phyloP scores from a whole-genome alignment of 1,284 basidiomycete genomes.

The Cryptococcus hybrid region DNA sequence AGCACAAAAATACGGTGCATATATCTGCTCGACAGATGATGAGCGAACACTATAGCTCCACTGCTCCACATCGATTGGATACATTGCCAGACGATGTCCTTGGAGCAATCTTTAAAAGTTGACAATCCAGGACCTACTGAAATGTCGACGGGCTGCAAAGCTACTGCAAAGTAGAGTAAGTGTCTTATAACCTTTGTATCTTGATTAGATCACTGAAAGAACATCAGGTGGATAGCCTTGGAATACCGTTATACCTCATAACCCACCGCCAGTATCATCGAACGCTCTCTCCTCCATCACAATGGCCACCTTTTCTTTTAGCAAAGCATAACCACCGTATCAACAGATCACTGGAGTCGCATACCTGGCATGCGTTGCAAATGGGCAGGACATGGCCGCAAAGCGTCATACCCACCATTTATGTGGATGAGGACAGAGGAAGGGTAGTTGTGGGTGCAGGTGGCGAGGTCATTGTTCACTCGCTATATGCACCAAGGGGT shows the following conservation, averaged over 20 bases:
- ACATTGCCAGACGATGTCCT: slow-evolving; percentile 41
- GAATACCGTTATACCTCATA: slow-evolving; percentile 33
- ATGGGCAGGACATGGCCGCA: slow-evolving; percentile 37
- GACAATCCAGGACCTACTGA: slow-evolving; percentile 20
- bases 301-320: slow-evolving; percentile 22
- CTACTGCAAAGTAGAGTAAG: slow-evolving; percentile 23
- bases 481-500: slow-evolving; percentile 11
- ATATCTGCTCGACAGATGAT: too few relatives aligned
- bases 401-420: slow-evolving; percentile 35
- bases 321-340: slow-evolving; percentile 27
- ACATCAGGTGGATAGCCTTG: slow-evolving; percentile 26
- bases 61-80: slow-evolving; percentile 15
- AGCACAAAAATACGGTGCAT: too few relatives aligned
- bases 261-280: slow-evolving; percentile 24
- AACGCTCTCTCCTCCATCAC: slow-evolving; percentile 16
- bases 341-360: slow-evolving; percentile 11
- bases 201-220: background rate
- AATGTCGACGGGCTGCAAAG: slow-evolving; percentile 13
- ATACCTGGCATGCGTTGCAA: slow-evolving; percentile 36
- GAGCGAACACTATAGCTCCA: too few relatives aligned
- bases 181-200: background rate
- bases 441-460: slow-evolving; percentile 35
- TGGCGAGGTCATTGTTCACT: slow-evolving; percentile 28
- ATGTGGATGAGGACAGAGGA: slow-evolving; percentile 15
- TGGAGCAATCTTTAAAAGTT: slow-evolving; percentile 26